These are phyloP conservation scores for Erysimum cheiri DNA, from an alignment of 441 rosid genomes.

Conservation along the genomic window DNA sequence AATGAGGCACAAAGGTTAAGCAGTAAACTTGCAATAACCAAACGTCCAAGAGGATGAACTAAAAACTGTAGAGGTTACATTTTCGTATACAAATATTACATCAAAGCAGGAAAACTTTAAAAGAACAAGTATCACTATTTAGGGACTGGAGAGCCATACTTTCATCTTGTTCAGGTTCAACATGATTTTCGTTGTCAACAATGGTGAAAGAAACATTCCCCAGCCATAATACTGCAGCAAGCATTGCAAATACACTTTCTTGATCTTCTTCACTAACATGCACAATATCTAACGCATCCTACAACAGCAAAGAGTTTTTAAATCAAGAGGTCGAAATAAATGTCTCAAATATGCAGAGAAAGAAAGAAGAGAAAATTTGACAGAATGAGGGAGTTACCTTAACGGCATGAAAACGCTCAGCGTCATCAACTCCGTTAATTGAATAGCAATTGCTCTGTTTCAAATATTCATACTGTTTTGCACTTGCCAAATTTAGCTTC, in stretches of 20 bases:
- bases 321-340: background rate
- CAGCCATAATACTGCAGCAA: slow-evolving; percentile 94
- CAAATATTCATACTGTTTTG: slow-evolving; percentile 81
- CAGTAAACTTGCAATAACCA: slow-evolving; percentile 16
- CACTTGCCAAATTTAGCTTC: slow-evolving; percentile 82
- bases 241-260: slow-evolving; percentile 93
- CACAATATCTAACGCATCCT: slow-evolving; percentile 97
- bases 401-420: slow-evolving; percentile 69
- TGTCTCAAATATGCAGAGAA: slow-evolving; percentile 44
- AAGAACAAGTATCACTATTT: slow-evolving; percentile 13
- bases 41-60: slow-evolving; percentile 18
- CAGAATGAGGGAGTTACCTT: slow-evolving; percentile 50
- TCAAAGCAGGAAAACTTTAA: slow-evolving; percentile 11
- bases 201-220: slow-evolving; percentile 82
- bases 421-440: slow-evolving; percentile 84
- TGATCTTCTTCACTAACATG: slow-evolving; percentile 98
- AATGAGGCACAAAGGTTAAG: slow-evolving; percentile 5
- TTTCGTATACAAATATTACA: slow-evolving; percentile 7
- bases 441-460: slow-evolving; percentile 87
- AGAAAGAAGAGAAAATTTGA: slow-evolving; percentile 5
- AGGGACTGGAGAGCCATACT: slow-evolving; percentile 56
- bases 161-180: slow-evolving; percentile 84
- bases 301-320: slow-evolving; percentile 37
- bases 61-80: slow-evolving; percentile 3
- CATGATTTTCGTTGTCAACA: slow-evolving; percentile 94